Evolutionary conservation across 176 grass and related monocot genomes (phyloP).

Genomic region (Aechmea fasciata): DNA sequence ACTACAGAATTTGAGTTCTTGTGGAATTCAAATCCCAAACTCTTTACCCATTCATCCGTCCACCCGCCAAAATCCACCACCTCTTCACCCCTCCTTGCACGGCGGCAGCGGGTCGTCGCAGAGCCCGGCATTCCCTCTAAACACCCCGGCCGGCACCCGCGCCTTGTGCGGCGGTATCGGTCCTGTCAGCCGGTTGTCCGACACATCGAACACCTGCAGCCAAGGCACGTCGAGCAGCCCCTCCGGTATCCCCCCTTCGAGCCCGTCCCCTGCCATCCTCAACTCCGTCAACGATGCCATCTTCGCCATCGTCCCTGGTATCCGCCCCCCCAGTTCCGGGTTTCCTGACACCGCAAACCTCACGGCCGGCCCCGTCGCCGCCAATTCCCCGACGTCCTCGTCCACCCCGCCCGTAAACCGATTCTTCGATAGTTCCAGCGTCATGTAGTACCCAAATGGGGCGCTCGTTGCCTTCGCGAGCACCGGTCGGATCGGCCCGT

Average conservation of each 20-base stretch:
- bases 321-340: conserved; percentile 22
- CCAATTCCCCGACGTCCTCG: conserved; percentile 26
- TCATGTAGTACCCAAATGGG: conserved; percentile 35
- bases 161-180: conserved; percentile 26
- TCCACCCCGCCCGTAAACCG: conserved; percentile 26
- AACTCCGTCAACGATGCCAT: conserved; percentile 32
- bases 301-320: conserved; percentile 29
- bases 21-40: too few relatives aligned
- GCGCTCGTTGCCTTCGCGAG: conserved; percentile 31
- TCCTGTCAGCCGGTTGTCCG: conserved; percentile 28
- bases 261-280: conserved; percentile 20
- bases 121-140: conserved; percentile 32
- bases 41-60: too few relatives aligned
- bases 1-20: too few relatives aligned
- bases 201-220: conserved; percentile 25
- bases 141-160: conserved; percentile 21
- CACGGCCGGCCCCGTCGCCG: conserved; percentile 27
- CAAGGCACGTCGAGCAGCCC: conserved; percentile 21
- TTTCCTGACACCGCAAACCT: conserved; percentile 29
- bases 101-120: conserved; percentile 32
- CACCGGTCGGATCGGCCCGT: conserved; percentile 20
- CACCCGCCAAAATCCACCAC: neutral
- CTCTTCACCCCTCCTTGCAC: conserved; percentile 7
- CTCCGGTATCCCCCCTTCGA: conserved; percentile 29
- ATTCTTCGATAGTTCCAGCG: conserved; percentile 34